Evolutionary conservation across 1,139 yeast genomes (phyloP).

Genomic region (Pneumocystis canis): DNA sequence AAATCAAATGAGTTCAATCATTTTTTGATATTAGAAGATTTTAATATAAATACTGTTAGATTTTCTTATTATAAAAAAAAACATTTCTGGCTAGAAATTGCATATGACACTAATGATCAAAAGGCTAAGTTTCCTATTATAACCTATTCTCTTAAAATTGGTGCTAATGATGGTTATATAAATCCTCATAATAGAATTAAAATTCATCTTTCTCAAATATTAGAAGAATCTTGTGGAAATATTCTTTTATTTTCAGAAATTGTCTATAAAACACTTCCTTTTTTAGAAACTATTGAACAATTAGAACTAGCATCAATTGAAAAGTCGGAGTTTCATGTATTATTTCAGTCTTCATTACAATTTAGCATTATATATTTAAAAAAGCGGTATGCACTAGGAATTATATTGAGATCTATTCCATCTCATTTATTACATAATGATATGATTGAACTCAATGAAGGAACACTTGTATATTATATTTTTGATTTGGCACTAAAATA

Average conservation of each 20-base stretch:
- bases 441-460: background rate
- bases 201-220: background rate
- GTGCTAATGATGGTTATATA: background rate
- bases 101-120: background rate
- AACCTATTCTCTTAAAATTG: background rate
- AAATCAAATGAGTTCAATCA: background rate
- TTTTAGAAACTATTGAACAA: background rate
- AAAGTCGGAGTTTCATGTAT: background rate
- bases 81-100: background rate
- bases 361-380: background rate
- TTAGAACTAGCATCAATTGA: background rate
- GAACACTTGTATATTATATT: background rate
- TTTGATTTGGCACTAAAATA: background rate
- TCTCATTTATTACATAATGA: background rate
- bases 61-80: background rate
- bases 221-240: background rate
- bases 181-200: background rate
- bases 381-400: background rate
- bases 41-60: background rate
- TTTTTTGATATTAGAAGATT: background rate
- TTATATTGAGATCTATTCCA: background rate
- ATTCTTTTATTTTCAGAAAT: background rate
- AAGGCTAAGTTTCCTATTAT: background rate
- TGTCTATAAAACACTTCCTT: background rate
- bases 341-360: background rate